Base-by-base conservation (phyloP, 192 early-diverging fungal genomes). In the Paraglomus occultum region DNA sequence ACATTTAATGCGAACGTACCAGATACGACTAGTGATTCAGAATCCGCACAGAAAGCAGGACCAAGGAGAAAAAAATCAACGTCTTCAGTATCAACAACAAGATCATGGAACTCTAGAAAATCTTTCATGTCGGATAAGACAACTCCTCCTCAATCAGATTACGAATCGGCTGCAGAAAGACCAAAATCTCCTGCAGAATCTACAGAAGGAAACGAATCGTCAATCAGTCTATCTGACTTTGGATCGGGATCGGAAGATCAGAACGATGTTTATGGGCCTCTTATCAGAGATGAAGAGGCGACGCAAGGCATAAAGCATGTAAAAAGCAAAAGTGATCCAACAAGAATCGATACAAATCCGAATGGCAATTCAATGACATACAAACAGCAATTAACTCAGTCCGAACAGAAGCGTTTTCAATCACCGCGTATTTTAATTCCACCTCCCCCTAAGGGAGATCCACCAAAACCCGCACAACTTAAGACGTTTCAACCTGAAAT, bases 121-220 rank as follows among this genome's bases (percentile, higher is more conserved):
- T 68, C 64, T 12, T 42, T 23, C 43, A 14, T 42, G 22, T 67
- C 64, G 38, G 64, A 67, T 31, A 67, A 67, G 43, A 67, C 64
- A 7, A 50, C 64, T 8, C 54, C 54, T 4, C 51, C 64, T 7
- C 50, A 42, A 2, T 67, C 67, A 55, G 39, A 18, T 40, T 57
- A 48, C 47, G 67, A 69, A 20, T 14, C 49, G 15, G 12, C 67
- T 15, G 17, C 46, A 1, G 52, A 69, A n/a, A 38, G 53, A 14
- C 22, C 22, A 42, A 57, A 69, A 46, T 17, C 67, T 5, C 8
- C 57, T 23, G 53, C 17, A 31, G 53, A 69, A 5, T 43, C 53
- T 4, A 67, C 9, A 43, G 64, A 67, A 20, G 15, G 15, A 14
- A 18, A 17, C 14, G 64, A 42, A 52, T 67, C 50, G 11, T 18